Evolutionary conservation across 345 rosid species (phyloP).

Genomic region (Triadica sebifera): DNA sequence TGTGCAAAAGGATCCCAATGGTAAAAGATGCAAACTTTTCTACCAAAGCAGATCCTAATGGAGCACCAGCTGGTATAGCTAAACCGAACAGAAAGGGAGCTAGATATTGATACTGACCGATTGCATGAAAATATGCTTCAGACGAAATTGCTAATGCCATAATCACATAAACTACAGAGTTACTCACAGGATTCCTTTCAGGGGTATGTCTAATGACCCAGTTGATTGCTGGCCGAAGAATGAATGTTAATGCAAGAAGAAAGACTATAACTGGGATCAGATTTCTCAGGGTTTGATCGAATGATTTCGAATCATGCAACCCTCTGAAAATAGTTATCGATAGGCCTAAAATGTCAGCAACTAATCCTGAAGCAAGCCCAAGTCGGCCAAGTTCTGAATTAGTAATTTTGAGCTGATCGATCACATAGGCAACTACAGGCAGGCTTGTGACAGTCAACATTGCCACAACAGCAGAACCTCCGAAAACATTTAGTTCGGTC

Average conservation of each 20-base stretch:
- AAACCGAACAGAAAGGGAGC: background rate
- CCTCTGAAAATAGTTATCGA: background rate
- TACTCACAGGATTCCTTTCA: conserved; percentile 26
- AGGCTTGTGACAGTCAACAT: background rate
- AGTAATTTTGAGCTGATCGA: background rate
- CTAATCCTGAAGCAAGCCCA: background rate
- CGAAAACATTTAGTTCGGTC: background rate
- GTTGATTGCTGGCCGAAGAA: conserved; percentile 27
- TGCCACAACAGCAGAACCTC: background rate
- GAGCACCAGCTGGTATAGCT: conserved; percentile 5
- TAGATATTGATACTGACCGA: background rate
- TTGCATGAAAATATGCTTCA: background rate
- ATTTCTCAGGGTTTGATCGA: background rate
- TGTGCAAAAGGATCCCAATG: background rate
- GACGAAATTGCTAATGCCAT: conserved; percentile 19
- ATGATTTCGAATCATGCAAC: background rate
- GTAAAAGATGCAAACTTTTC: conserved; percentile 4
- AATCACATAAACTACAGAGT: conserved; percentile 12
- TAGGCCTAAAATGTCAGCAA: background rate
- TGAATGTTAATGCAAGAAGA: background rate
- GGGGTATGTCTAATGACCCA: conserved; percentile 35
- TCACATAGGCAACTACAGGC: background rate
- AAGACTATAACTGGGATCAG: background rate
- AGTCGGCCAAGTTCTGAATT: background rate
- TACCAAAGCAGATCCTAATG: conserved; percentile 6